These are phyloP conservation scores for Ogataea zsoltii DNA, from an alignment of 805 yeast species.

Conservation along the genomic window DNA sequence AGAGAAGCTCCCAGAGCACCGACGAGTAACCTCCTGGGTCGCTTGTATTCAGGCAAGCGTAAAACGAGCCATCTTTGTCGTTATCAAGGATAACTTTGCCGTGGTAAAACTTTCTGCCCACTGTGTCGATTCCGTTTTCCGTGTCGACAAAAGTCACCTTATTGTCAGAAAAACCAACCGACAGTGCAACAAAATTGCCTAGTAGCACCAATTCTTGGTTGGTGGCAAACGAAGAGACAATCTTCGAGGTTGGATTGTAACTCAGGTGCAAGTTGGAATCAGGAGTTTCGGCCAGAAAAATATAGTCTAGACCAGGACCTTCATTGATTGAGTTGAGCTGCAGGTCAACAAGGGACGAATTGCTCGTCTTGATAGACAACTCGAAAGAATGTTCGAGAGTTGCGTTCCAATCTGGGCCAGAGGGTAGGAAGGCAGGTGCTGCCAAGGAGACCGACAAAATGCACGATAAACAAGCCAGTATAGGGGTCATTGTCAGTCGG, in stretches of 20 bases:
- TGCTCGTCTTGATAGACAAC: constrained; percentile 7
- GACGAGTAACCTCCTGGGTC: constrained; percentile 43
- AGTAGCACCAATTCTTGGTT: constrained; percentile 13
- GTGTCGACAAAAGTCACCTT: constrained; percentile 8
- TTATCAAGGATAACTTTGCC: constrained; percentile 16
- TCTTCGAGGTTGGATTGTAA: constrained; percentile 7
- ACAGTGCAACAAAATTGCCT: constrained; percentile 12
- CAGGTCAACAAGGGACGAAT: constrained; percentile 7
- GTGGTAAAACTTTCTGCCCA: constrained; percentile 6
- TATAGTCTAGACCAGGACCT: constrained; percentile 19
- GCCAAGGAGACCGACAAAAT: background rate
- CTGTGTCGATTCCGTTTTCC: background rate
- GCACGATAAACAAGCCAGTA: background rate
- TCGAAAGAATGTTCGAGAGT: constrained; percentile 2
- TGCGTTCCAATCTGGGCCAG: background rate
- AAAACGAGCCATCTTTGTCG: constrained; percentile 26
- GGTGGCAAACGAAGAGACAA: constrained; percentile 11
- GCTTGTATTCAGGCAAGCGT: constrained; percentile 39
- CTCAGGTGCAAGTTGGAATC: constrained; percentile 12
- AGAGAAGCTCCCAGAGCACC: constrained; percentile 27
- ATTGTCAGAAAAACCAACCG: constrained; percentile 12
- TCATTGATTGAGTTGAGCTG: constrained; percentile 18
- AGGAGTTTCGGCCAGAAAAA: constrained; percentile 16
- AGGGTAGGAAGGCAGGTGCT: background rate
- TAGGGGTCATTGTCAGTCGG: background rate